phyloP scores from a whole-genome alignment of 2,329 filamentous ascomycete species.

The Coleophoma crateriformis region DNA sequence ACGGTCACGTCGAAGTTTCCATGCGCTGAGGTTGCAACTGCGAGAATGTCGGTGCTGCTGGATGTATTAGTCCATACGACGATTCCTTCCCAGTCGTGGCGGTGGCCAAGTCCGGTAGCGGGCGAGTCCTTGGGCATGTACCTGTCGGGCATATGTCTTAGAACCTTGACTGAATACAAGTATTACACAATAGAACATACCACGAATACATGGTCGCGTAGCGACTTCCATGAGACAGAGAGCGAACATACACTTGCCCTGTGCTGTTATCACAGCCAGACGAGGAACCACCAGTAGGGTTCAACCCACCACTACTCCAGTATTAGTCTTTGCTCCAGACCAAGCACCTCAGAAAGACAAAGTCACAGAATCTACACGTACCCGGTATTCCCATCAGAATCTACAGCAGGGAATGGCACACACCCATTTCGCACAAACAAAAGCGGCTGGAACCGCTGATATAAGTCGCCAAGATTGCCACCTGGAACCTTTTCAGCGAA shows the following conservation, averaged over 20 bases:
- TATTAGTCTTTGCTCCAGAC: background rate
- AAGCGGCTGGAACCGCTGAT: conserved; percentile 50
- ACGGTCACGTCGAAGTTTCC: conserved; percentile 40
- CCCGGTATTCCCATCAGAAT: conserved; percentile 51
- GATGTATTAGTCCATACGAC: conserved; percentile 40
- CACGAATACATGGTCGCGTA: conserved; percentile 48
- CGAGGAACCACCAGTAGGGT: conserved; percentile 29
- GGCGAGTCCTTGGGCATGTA: conserved; percentile 41
- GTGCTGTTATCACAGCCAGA: conserved; percentile 35
- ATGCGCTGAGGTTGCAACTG: conserved; percentile 46
- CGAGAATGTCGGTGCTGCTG: conserved; percentile 32
- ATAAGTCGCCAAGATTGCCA: conserved; percentile 38
- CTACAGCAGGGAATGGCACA: conserved; percentile 57
- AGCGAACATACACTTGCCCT: conserved; percentile 46
- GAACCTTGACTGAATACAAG: background rate
- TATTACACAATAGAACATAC: conserved; percentile 15
- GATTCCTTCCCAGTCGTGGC: conserved; percentile 49
- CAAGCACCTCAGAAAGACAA: background rate
- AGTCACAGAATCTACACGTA: conserved; percentile 24
- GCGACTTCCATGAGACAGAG: conserved; percentile 30
- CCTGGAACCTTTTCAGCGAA: conserved; percentile 47
- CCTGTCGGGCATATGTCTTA: conserved; percentile 28
- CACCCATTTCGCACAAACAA: conserved; percentile 54
- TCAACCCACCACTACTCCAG: conserved; percentile 18
- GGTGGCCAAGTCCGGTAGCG: conserved; percentile 35